These are phyloP conservation scores for Pseudocercospora macadamiae DNA, from an alignment of 2,329 filamentous ascomycete species.

Conservation along the genomic window DNA sequence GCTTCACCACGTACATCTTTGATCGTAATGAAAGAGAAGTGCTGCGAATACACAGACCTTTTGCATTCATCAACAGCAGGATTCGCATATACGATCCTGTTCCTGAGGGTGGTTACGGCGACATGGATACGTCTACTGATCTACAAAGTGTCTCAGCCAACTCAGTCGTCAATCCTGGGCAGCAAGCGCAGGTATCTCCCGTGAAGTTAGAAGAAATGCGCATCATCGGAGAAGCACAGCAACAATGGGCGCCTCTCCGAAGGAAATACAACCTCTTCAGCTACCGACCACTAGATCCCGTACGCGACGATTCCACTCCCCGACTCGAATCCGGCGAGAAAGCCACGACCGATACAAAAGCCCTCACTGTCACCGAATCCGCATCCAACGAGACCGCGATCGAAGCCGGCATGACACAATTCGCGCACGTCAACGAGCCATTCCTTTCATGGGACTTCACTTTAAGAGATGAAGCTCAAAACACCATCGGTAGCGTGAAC, in stretches of 20 bases:
- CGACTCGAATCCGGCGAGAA: conserved; percentile 41
- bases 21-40: conserved; percentile 64
- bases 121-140: conserved; percentile 38
- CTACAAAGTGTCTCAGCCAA: conserved; percentile 49
- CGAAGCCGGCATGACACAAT: conserved; percentile 58
- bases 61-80: conserved; percentile 64
- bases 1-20: conserved; percentile 68
- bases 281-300: conserved; percentile 47
- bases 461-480: conserved; percentile 54
- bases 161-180: conserved; percentile 47
- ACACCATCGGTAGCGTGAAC: conserved; percentile 63
- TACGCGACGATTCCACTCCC: conserved; percentile 41
- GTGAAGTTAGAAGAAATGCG: conserved; percentile 61
- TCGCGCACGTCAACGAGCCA: conserved; percentile 65
- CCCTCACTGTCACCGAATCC: conserved; percentile 51
- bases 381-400: conserved; percentile 45
- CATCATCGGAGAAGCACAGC: conserved; percentile 65
- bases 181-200: conserved; percentile 55
- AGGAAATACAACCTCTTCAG: conserved; percentile 68
- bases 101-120: conserved; percentile 41
- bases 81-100: conserved; percentile 61
- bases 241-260: conserved; percentile 64
- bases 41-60: conserved; percentile 64
- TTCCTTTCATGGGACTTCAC: conserved; percentile 69
- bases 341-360: conserved; percentile 48